Evolutionary conservation across 1,139 yeast genomes (phyloP), one percentile per base, ranked within the genome.

Genomic region (Pichia sp.): DNA sequence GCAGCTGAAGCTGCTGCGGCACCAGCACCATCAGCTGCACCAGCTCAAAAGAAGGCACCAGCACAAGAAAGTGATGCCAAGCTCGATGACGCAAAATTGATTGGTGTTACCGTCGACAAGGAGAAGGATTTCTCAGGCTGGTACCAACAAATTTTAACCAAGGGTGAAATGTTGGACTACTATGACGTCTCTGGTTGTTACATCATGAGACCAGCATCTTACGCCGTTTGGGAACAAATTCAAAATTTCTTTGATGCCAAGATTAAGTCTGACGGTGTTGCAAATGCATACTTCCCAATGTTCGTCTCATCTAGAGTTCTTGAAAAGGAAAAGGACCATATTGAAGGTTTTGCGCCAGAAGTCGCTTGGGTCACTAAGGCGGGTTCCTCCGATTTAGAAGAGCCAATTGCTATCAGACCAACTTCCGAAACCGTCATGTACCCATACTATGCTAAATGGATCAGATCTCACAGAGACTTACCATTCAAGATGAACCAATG

Each of bases 361-460:
- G 99, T 93, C 40, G 99, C 99, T 18, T 93, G 99, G 99, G 98
- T 93, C 49, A 93, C 99, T 42, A 77, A 71, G 55, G 99, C 99
- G 34, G 99, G 99, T 54, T 63, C 67, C 34, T 83, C 95, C 22
- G 97, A 91, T 36, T 73, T 93, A 52, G 98, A 93, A 39, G 98
- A 93, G 67, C 98, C 95, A 52, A 85, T 93, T 56, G 99, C 99
- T 44, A 91, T 93, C 52, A 84, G 99, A 69, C 99, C 99, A 54
- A 93, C 99, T 32, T 87, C 97, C 14, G 99, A 93, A 64, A 93
- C 99, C 35, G 98, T 91, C 60, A 93, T 93, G 98, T 93, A 93
- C 63, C 98, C 99, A 46, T 93, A 93, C 76, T 93, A 88, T 59
- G 86, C 97, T 53, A 93, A 93, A 64, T 93, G 99, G 99, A 82